These are phyloP conservation scores for Cladosporium cucumerinum DNA, from an alignment of 2,329 filamentous ascomycete species.

Conservation along the genomic window DNA sequence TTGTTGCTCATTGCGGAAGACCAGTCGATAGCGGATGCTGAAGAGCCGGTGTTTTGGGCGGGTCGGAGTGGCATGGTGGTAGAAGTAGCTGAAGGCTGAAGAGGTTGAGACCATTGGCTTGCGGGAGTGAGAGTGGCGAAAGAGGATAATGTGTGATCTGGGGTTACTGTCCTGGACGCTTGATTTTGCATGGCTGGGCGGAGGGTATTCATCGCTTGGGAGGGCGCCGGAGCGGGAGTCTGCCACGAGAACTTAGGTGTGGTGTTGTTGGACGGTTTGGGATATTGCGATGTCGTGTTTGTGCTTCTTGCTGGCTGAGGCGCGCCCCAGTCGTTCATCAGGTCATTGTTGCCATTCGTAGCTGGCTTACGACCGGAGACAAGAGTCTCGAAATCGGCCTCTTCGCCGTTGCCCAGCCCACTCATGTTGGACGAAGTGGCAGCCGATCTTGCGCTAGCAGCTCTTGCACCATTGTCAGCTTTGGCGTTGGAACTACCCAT, in stretches of 20 bases:
- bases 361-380: conserved; percentile 69
- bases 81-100: conserved; percentile 33
- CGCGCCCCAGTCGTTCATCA: conserved; percentile 45
- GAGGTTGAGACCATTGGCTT: conserved; percentile 39
- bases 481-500: conserved; percentile 57
- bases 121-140: conserved; percentile 36
- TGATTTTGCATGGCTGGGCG: conserved; percentile 9
- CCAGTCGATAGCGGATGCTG: conserved; percentile 49
- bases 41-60: conserved; percentile 24
- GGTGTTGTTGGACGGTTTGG: conserved; percentile 21
- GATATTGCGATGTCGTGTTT: conserved; percentile 5
- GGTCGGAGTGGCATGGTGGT: conserved; percentile 27
- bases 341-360: conserved; percentile 34
- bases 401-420: conserved; percentile 54
- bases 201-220: conserved; percentile 9
- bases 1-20: conserved; percentile 36
- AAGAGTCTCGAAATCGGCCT: conserved; percentile 81
- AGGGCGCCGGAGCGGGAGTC: conserved; percentile 22
- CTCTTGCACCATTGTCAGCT: conserved; percentile 17
- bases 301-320: conserved; percentile 31
- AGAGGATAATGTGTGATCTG: conserved; percentile 32
- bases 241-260: conserved; percentile 48
- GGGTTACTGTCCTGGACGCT: conserved; percentile 32
- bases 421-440: conserved; percentile 43
- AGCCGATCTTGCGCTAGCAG: conserved; percentile 65